A percentile compares a stretch with the other conserved stretches of the same genome.
These are phyloP conservation scores for Pichia inconspicua DNA, from an alignment of 1,139 yeast species.

Conservation along the genomic window DNA sequence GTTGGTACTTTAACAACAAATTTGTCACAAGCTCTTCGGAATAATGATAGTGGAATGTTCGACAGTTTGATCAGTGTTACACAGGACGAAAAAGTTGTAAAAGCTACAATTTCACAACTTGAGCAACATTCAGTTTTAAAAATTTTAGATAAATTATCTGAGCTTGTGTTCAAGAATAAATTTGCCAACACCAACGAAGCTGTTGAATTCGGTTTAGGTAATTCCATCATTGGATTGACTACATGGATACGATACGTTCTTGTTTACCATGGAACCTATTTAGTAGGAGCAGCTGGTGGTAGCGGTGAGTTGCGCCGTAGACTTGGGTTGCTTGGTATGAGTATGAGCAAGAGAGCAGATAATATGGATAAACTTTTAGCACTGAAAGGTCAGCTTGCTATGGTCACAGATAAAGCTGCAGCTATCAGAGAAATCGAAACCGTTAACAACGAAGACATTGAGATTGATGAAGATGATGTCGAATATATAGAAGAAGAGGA, in stretches of 20 bases:
- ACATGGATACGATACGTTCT: slow-evolving; percentile 93
- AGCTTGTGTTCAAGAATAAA: slow-evolving; percentile 57
- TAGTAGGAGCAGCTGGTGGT: slow-evolving; percentile 22
- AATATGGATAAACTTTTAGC: slow-evolving; percentile 74
- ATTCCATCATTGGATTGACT: slow-evolving; percentile 34
- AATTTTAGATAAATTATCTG: slow-evolving; percentile 76
- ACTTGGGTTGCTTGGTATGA: slow-evolving; percentile 69
- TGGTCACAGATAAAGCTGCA: slow-evolving; percentile 61
- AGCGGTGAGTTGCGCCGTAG: slow-evolving; percentile 34
- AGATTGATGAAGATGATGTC: slow-evolving; percentile 34
- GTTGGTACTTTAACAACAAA: slow-evolving; percentile 62
- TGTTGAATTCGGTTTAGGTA: slow-evolving; percentile 10
- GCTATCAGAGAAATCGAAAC: slow-evolving; percentile 48
- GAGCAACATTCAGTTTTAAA: slow-evolving; percentile 60
- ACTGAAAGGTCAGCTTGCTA: slow-evolving; percentile 70
- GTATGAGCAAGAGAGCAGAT: slow-evolving; percentile 64
- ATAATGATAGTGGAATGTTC: slow-evolving; percentile 61
- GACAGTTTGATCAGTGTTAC: slow-evolving; percentile 74
- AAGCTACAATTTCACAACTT: slow-evolving; percentile 24
- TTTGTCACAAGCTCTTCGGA: slow-evolving; percentile 61
- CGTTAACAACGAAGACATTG: slow-evolving; percentile 27
- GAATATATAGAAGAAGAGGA: slow-evolving; percentile 29
- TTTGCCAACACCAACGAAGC: slow-evolving; percentile 45
- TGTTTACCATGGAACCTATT: slow-evolving; percentile 80
- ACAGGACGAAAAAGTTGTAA: slow-evolving; percentile 63